These are phyloP conservation scores for Multifurca ochricompacta DNA, from an alignment of 768 basidiomycete genomes.

Conservation along the genomic window DNA sequence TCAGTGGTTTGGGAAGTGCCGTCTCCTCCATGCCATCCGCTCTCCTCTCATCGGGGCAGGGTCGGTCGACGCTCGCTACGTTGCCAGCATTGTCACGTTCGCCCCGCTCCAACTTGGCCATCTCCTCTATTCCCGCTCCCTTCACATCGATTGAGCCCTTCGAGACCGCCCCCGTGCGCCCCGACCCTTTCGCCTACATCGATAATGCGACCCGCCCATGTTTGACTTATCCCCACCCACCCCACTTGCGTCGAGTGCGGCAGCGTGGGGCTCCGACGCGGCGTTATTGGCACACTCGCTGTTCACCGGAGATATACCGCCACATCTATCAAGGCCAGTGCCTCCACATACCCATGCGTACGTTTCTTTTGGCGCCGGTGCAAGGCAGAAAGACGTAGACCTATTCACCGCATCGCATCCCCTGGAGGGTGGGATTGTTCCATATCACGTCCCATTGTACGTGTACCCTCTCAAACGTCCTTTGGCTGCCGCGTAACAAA, in stretches of 20 bases:
- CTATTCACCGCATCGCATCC: slow-evolving; percentile 62
- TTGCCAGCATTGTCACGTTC: slow-evolving; percentile 6
- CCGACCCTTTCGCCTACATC: slow-evolving; percentile 26
- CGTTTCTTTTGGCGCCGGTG: slow-evolving; percentile 83
- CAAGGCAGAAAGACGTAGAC: slow-evolving; percentile 79
- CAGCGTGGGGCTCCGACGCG: slow-evolving; percentile 2
- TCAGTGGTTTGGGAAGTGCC: neutral
- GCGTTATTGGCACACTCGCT: slow-evolving; percentile 24
- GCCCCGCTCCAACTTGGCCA: neutral
- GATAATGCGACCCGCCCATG: neutral
- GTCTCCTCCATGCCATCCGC: neutral
- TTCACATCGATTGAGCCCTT: neutral
- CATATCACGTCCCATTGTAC: slow-evolving; percentile 61
- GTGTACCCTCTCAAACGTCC: neutral
- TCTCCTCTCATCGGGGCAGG: neutral
- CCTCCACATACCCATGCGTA: slow-evolving; percentile 66
- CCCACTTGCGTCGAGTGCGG: neutral
- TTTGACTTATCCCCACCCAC: neutral
- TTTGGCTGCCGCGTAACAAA: neutral
- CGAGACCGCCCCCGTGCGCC: slow-evolving; percentile 1
- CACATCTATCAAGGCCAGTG: slow-evolving; percentile 36
- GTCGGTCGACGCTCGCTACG: slow-evolving; percentile 18
- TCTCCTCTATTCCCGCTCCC: slow-evolving; percentile 3
- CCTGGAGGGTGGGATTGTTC: slow-evolving; percentile 55
- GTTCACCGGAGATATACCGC: slow-evolving; percentile 24